Evolutionary conservation across 495 filamentous ascomycete species (phyloP).

Genomic region (Chaetomium fimeti): DNA sequence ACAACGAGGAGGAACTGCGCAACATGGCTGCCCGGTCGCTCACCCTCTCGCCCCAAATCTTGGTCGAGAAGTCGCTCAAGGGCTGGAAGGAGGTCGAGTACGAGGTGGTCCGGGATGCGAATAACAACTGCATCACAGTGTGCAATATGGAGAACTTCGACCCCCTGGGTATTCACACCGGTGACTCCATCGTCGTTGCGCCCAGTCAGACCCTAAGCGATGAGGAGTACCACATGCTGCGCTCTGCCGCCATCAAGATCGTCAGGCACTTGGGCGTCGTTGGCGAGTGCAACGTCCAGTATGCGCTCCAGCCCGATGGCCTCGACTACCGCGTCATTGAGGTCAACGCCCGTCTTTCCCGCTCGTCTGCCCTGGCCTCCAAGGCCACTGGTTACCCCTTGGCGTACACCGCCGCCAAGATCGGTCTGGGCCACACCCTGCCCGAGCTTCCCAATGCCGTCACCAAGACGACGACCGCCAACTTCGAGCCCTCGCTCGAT

Average conservation of each 20-base stretch:
- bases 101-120: conserved; percentile 92
- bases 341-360: conserved; percentile 93
- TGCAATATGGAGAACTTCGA: conserved; percentile 99
- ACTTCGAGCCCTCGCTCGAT: conserved; percentile 95
- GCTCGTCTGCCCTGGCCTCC: conserved; percentile 91
- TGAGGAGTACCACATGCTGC: conserved; percentile 99
- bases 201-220: conserved; percentile 93
- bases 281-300: conserved; percentile 98
- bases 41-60: conserved; percentile 91
- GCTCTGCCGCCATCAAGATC: conserved; percentile 97
- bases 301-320: conserved; percentile 92
- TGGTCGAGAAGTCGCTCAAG: conserved; percentile 99
- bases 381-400: conserved; percentile 97
- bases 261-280: conserved; percentile 96
- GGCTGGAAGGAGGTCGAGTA: conserved; percentile 99
- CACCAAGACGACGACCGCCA: conserved; percentile 96
- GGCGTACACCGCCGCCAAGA: conserved; percentile 96
- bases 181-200: conserved; percentile 97
- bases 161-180: conserved; percentile 95
- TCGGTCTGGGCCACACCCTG: conserved; percentile 88
- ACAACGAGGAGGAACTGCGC: conserved; percentile 86
- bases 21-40: conserved; percentile 90
- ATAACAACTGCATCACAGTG: conserved; percentile 98
- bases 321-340: conserved; percentile 99
- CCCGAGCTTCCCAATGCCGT: conserved; percentile 96